Evolutionary conservation across 768 basidiomycete species (phyloP), one percentile per base, ranked within the genome.

Genomic region (Xerocomus potaroensis): DNA sequence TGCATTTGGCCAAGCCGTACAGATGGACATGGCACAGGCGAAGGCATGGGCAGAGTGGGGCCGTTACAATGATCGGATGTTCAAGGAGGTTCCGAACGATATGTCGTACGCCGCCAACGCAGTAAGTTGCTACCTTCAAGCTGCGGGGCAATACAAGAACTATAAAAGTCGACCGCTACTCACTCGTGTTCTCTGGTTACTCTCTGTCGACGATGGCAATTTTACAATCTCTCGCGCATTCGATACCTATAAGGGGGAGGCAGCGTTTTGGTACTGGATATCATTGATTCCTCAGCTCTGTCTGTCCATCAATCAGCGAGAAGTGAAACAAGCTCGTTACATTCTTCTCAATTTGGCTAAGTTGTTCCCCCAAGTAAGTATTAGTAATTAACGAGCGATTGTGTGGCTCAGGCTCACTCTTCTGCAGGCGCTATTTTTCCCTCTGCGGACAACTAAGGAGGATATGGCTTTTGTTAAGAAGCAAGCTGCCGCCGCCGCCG

Each of bases 21-120:
- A 97, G 66, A 79, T 97, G 66, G 96, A 99, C 63, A 87, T 96
- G 80, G 75, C 74, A 39, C 85, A 97, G 64, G 84, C 95, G 0
- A 98, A 97, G 67, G 91, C 91, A 5, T 99, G 96, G 96, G 92
- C 92, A 1, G 93, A 97, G 62, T 99, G 94, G 95, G 96, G 94
- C 37, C 80, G 84, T 54, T 97, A 79, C 65, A 94, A 88, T 54
- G 96, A 99, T 65, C 80, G 81, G 32, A 80, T 93, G 74, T 97
- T 95, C 77, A 89, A 91, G 57, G 92, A 95, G 38, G 71, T 77
- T 29, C 86, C 90, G 3, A 72, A 56, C 39, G 88, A 92, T 33
- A 74, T 88, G 65, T 68, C 76, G 4, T 75, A 84, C 53, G 96
- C 92, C 3, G 87, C 86, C 2, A 87, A 85, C 62, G 96, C 96